Evolutionary conservation across 768 basidiomycete species (phyloP).

Genomic region (Chalciporus piperatus): DNA sequence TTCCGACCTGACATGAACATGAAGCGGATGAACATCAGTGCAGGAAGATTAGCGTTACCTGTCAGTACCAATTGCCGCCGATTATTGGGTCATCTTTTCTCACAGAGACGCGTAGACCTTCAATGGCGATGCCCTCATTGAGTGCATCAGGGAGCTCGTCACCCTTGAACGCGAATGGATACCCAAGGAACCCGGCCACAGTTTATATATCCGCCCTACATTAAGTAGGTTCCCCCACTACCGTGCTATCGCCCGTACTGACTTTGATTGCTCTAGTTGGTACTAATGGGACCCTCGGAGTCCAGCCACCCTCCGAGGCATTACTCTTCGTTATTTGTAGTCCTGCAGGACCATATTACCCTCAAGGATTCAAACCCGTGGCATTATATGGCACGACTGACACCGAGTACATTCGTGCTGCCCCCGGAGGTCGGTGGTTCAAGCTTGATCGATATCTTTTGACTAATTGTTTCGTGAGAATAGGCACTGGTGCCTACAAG

Average conservation of each 20-base stretch:
- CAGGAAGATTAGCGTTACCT: slow-evolving; percentile 71
- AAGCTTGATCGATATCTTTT: background rate
- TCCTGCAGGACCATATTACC: slow-evolving; percentile 76
- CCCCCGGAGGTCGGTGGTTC: slow-evolving; percentile 63
- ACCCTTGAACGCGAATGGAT: slow-evolving; percentile 88
- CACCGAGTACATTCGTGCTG: slow-evolving; percentile 71
- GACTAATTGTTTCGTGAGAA: slow-evolving; percentile 5
- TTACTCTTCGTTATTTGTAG: slow-evolving; percentile 62
- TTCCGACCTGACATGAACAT: slow-evolving; percentile 98
- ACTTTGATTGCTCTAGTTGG: slow-evolving; percentile 55
- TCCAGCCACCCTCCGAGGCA: slow-evolving; percentile 65
- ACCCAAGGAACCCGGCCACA: slow-evolving; percentile 82
- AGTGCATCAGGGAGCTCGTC: slow-evolving; percentile 85
- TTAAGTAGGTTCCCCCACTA: slow-evolving; percentile 42
- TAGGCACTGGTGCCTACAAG: slow-evolving; percentile 85
- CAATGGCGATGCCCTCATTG: slow-evolving; percentile 66
- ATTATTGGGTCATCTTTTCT: too few species aligned
- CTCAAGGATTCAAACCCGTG: slow-evolving; percentile 86
- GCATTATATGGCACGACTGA: slow-evolving; percentile 77
- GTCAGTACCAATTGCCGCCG: slow-evolving; percentile 37
- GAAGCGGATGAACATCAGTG: slow-evolving; percentile 90
- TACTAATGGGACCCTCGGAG: slow-evolving; percentile 47
- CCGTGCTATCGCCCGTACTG: background rate
- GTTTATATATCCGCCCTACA: slow-evolving; percentile 87
- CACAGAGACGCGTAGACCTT: slow-evolving; percentile 52